Base-by-base conservation (phyloP, 352 stramenopile species). In the Thalassiosira oceanica region DNA sequence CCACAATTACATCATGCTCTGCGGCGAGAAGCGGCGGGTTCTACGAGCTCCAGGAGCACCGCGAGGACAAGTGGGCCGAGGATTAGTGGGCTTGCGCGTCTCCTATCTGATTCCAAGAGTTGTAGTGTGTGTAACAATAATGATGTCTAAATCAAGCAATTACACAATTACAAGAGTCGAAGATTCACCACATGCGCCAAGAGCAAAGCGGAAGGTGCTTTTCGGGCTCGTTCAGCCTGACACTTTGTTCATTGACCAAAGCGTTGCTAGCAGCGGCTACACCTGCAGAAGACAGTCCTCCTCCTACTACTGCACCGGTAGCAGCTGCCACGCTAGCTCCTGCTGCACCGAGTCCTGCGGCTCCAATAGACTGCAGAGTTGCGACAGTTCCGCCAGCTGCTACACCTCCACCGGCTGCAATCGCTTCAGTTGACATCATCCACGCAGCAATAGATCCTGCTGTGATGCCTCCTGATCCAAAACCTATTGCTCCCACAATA, bases 401-500 rank as follows among this genome's bases (percentile, higher is more conserved):
- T 2, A 91, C 77, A n/a, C 71, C 73, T 2, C 85, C 85, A 15
- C 83, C 85, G 31, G 62, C 77, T n/a, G 77, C 74, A 15, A 89
- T 45, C 16, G 85, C 83, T 15, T 83, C 74, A 4, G 68, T 33
- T 20, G 85, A 89, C 83, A 92, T 92, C 80, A 84, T 86, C 3
- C 61, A 46, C 15, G 79, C 85, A 31, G 83, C 85, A 0, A 63
- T 72, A 3, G 78, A 88, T 5, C 72, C 78, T 11, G 63, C 36
- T 11, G 74, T 72, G 42, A 91, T 87, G 15, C 83, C 80, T 10
- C 42, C 63, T 13, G 73, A 43, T 5, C 37, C 50, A 60, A 89
- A 89, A 16, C 84, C 84, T 16, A 89, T 90, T 7, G 90, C 89
- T 53, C 89, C 87, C 64, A 93, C 91, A 39, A 54, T 80, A 45